Evolutionary conservation across 2,329 filamentous ascomycete species (phyloP), one percentile per base, ranked within the genome.

Genomic region (Dothistroma pini): DNA sequence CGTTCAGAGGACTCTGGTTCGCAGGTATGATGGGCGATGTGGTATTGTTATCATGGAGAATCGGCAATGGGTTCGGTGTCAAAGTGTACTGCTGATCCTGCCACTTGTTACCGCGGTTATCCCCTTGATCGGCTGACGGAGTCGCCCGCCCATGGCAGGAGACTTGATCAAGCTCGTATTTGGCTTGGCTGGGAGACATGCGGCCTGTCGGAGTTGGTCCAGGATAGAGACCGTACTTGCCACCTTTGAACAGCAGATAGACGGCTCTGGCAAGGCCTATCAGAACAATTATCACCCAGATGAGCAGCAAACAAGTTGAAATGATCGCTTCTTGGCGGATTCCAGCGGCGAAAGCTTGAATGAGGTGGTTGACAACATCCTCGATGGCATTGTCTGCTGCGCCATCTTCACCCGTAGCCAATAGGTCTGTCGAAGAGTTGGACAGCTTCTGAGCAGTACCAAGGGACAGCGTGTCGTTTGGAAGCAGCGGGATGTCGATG

Each of bases 291-390:
- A 95, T 75, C 57, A 96, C 70, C 82, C 92, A 99, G 31, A 96
- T 77, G 3, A 90, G 78, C 12, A 97, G 76, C 4, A 99, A 78
- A 55, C 82, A 85, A 0, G 84, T 81, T 2, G 93, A 90, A 67
- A 97, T 92, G 65, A 96, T 84, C 1, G 89, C 87, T 76, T 97
- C 91, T 63, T 86, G 85, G 54, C 86, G 80, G 64, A 99, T 86
- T 65, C 82, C 85, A 58, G 83, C 83, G 69, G 84, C 79, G 22
- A 97, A 80, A 72, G 85, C 86, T 62, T 82, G 77, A 31, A 87
- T 84, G 61, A 97, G 88, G 65, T 86, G 83, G 60, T 83, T 74
- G 48, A 97, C 84, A 22, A 91, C 90, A 62, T 83, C 86, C 16
- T 88, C 90, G 68, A 97, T 89, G 71, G 93, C 89, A 76, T 97